Base-by-base conservation (phyloP, 2,329 filamentous ascomycete genomes). In the Fusarium sp. region DNA sequence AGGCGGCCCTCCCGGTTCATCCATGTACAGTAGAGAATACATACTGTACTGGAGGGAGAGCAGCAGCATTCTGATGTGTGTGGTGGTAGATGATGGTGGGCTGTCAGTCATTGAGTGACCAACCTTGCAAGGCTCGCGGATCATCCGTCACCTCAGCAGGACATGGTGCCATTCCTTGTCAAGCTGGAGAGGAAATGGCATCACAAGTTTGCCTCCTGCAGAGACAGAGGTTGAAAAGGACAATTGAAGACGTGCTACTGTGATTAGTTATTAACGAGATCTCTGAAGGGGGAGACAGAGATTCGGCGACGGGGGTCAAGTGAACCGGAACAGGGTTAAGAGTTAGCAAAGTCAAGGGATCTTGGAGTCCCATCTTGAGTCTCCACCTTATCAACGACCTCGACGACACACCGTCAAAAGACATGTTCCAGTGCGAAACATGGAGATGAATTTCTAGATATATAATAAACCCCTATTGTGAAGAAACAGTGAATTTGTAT, bases 361-460 rank as follows among this genome's bases (percentile, higher is more conserved):
- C 67, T 70, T 45, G 54, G 46, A 65, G 40, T 51, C 22, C 45
- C 56, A 59, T 27, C 44, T 46, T 13, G 27, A 46, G 44, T 46
- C 65, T 58, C 61, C 67, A 69, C 62, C 63, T 70, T 54, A 54
- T 64, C 44, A 47, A 68, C 67, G 40, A 58, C 66, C 51, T 70
- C 66, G 66, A 70, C 67, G 58, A 70, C 67, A 70, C 67, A 70
- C 67, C 38, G 67, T 68, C 58, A 57, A 47, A 58, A 57, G 66
- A 67, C 63, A 57, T 61, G 60, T 58, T 70, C 47, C 58, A 60
- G 12, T 27, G 25, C 58, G 46, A 70, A 70, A 60, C 67, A 67
- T 44, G 32, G 25, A 52, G 24, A 52, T 20, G 34, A 38, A n/a
- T 38, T n/a, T n/a, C 34, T n/a, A 53, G 30, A 22, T 29, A 47